Evolutionary conservation across 164 flowering plant species (phyloP), one percentile per base, ranked within the genome.

Genomic region (Warburgia ugandensis): DNA sequence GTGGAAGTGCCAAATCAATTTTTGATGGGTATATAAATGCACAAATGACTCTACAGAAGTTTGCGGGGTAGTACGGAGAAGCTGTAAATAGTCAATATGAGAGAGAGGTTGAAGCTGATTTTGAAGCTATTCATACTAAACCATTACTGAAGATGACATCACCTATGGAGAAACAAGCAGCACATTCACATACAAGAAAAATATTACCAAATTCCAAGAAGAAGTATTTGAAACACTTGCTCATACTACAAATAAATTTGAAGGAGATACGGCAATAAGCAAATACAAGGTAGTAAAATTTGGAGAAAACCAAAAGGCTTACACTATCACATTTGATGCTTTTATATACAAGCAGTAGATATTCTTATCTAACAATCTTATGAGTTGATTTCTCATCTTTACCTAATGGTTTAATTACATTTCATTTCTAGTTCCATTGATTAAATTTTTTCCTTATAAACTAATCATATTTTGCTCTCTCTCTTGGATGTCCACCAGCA

Each of bases 271-370:
- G n/a, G n/a, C n/a, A n/a, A n/a, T n/a, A n/a, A n/a, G n/a, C n/a
- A n/a, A n/a, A n/a, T n/a, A n/a, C n/a, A n/a, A n/a, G n/a, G 55
- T 52, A n/a, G 30, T 35, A 28, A 52, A 27, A 37, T 52, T 38
- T 39, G 55, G 32, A 19, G 22, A 52, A 52, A 30, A 38, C 14
- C 33, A 16, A 3, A 13, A 39, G 55, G 22, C 30, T 12, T 37
- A n/a, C 27, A 37, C 35, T 23, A 45, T 52, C 14, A 25, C 31
- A 28, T 52, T 36, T 28, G 17, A 39, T 52, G 37, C 45, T 25
- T 26, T 29, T 21, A 16, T 37, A n/a, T n/a, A n/a, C n/a, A n/a
- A n/a, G n/a, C n/a, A n/a, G n/a, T n/a, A n/a, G n/a, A n/a, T n/a
- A n/a, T n/a, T n/a, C n/a, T n/a, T n/a, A n/a, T n/a, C n/a, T n/a